Evolutionary conservation across 768 basidiomycete species (phyloP).

Genomic region (Trametes meyenii): DNA sequence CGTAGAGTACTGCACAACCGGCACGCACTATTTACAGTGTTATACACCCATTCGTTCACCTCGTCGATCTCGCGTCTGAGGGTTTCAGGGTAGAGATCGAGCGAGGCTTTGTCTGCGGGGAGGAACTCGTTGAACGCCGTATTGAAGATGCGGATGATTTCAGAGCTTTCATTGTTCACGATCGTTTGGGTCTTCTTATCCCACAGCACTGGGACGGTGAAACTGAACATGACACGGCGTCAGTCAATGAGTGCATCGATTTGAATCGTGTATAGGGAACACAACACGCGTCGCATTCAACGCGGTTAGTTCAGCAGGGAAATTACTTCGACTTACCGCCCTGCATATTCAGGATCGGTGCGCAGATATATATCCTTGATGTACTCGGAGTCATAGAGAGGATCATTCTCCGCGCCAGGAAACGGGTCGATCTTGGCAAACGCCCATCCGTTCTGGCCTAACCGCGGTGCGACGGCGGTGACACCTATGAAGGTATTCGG

Average conservation of each 20-base stretch:
- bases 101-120: conserved; percentile 59
- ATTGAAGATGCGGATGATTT: conserved; percentile 96
- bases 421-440: conserved; percentile 72
- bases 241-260: neutral
- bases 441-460: conserved; percentile 87
- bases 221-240: too few species aligned
- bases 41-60: conserved; percentile 86
- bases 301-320: neutral
- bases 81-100: conserved; percentile 80
- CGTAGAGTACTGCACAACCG: too few species aligned
- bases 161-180: conserved; percentile 95
- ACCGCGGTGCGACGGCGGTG: conserved; percentile 80
- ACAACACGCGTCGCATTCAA: neutral
- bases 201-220: conserved; percentile 91
- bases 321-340: neutral
- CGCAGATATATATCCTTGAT: conserved; percentile 86
- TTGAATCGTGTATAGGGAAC: too few species aligned
- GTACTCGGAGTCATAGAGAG: conserved; percentile 66
- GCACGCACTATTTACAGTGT: conserved; percentile 76
- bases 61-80: conserved; percentile 78
- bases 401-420: conserved; percentile 77
- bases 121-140: conserved; percentile 76
- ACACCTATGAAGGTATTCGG: conserved; percentile 51
- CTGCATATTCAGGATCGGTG: conserved; percentile 52
- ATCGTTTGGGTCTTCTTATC: conserved; percentile 86